phyloP scores from a whole-genome alignment of 2,329 filamentous ascomycete species.

The Thermoascus crustaceus region DNA sequence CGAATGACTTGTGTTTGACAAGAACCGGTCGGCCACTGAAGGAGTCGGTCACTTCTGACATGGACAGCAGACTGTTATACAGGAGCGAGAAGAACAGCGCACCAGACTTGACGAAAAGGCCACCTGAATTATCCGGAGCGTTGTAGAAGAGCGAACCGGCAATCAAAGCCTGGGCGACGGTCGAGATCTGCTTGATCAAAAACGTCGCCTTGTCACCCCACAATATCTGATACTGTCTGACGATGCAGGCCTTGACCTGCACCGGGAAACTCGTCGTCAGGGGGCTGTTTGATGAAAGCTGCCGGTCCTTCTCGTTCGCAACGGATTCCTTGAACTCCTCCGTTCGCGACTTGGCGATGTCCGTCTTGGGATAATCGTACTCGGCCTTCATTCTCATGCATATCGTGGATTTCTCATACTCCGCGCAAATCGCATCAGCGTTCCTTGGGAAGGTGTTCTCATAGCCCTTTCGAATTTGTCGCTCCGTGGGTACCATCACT shows the following conservation, averaged over 20 bases:
- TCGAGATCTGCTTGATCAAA: conserved; percentile 53
- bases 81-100: conserved; percentile 58
- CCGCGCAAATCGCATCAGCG: conserved; percentile 35
- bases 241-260: conserved; percentile 51
- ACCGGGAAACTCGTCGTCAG: conserved; percentile 47
- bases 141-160: conserved; percentile 61
- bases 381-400: conserved; percentile 46
- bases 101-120: conserved; percentile 57
- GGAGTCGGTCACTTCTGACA: conserved; percentile 59
- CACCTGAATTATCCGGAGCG: conserved; percentile 48
- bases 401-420: conserved; percentile 48
- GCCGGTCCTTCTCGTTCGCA: conserved; percentile 47
- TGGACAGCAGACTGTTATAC: conserved; percentile 53
- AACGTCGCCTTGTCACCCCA: conserved; percentile 58
- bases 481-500: conserved; percentile 50
- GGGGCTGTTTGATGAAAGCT: conserved; percentile 46
- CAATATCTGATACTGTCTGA: conserved; percentile 57
- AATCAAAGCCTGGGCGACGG: conserved; percentile 53
- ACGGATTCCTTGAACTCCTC: conserved; percentile 48
- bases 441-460: conserved; percentile 39
- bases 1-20: conserved; percentile 52
- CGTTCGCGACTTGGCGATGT: conserved; percentile 43
- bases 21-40: conserved; percentile 54
- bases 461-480: conserved; percentile 36
- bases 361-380: conserved; percentile 48